phyloP scores from a whole-genome alignment of 2,329 filamentous ascomycete genomes.

The Daldinia sp. region DNA sequence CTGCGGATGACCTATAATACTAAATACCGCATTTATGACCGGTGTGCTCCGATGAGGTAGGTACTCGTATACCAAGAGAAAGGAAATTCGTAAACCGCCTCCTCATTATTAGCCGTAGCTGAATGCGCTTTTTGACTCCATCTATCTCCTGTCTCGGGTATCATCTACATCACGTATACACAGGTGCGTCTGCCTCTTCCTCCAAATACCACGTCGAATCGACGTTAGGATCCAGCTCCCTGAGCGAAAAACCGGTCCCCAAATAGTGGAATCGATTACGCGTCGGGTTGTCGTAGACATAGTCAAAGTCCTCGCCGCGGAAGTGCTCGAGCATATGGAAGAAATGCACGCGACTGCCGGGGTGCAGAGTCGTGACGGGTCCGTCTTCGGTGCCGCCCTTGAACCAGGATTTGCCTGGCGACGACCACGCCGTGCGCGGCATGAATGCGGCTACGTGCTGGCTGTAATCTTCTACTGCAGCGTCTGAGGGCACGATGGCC shows the following conservation, averaged over 20 bases:
- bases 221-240: constrained; percentile 51
- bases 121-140: too few species aligned
- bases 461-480: constrained; percentile 59
- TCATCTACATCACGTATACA: not conserved
- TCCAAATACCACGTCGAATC: constrained; percentile 57
- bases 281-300: constrained; percentile 51
- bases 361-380: constrained; percentile 59
- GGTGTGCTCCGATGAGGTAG: too few species aligned
- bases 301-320: constrained; percentile 63
- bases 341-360: constrained; percentile 61
- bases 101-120: too few species aligned
- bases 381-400: constrained; percentile 55
- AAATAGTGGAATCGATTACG: constrained; percentile 60
- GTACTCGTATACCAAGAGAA: too few species aligned
- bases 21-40: too few species aligned
- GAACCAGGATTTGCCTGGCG: constrained; percentile 60
- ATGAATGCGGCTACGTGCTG: constrained; percentile 60
- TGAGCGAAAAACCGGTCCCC: constrained; percentile 61
- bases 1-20: too few species aligned
- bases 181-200: constrained; percentile 18
- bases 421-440: constrained; percentile 61
- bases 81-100: too few species aligned
- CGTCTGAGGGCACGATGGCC: constrained; percentile 55
- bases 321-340: constrained; percentile 61
- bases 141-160: not conserved